Evolutionary conservation across 169 alveolate species (phyloP).

Genomic region (Plasmodium malariae): DNA sequence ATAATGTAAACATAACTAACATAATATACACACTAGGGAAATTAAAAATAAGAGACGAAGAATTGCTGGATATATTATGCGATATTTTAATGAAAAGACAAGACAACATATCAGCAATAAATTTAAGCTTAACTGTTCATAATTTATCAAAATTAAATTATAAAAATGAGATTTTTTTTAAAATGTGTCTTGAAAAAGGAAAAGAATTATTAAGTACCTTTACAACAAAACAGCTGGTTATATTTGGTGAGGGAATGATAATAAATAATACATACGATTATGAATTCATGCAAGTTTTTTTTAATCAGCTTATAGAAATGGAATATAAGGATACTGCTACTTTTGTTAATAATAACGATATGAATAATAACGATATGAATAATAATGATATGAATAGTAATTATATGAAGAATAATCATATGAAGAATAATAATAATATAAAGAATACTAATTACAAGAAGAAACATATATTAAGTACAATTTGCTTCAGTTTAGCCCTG

Average conservation of each 20-base stretch:
- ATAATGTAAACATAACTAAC: slow-evolving; percentile 48
- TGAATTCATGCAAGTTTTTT: slow-evolving; percentile 34
- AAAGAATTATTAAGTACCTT: slow-evolving; percentile 38
- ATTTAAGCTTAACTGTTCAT: slow-evolving; percentile 59
- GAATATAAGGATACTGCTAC: too few species aligned
- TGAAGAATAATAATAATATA: background rate
- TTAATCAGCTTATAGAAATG: slow-evolving; percentile 26
- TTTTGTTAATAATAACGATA: background rate
- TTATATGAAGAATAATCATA: background rate
- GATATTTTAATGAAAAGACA: slow-evolving; percentile 26
- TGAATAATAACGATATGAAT: background rate
- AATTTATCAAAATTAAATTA: slow-evolving; percentile 36
- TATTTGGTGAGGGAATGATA: slow-evolving; percentile 35
- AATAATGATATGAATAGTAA: background rate
- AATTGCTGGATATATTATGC: slow-evolving; percentile 23
- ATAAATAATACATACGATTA: slow-evolving; percentile 43
- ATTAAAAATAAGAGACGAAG: slow-evolving; percentile 33
- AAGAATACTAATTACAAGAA: background rate
- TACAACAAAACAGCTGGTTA: slow-evolving; percentile 48
- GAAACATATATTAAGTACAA: slow-evolving; percentile 24
- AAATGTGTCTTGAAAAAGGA: slow-evolving; percentile 33
- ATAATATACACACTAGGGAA: slow-evolving; percentile 55
- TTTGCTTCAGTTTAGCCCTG: slow-evolving; percentile 33
- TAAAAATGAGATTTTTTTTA: slow-evolving; percentile 20
- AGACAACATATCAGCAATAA: slow-evolving; percentile 37